Evolutionary conservation across 1,284 basidiomycete genomes (phyloP).

Genomic region (Xerocomus nothofagi): DNA sequence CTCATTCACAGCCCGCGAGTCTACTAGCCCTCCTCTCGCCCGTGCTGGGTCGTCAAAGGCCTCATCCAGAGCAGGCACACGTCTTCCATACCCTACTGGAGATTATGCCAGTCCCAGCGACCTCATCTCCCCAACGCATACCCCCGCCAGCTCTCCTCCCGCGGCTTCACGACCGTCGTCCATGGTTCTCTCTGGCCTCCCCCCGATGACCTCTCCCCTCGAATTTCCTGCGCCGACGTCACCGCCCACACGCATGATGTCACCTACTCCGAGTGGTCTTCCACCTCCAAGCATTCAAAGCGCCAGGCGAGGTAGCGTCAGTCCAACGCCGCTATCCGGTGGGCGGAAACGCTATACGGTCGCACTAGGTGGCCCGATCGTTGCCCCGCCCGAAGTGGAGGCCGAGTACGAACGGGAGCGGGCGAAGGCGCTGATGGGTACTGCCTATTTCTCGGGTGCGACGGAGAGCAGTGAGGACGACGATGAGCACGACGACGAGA

Average conservation of each 20-base stretch:
- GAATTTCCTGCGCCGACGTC: constrained; percentile 23
- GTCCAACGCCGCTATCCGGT: constrained; percentile 57
- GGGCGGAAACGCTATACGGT: constrained; percentile 75
- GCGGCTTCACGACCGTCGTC: constrained; percentile 27
- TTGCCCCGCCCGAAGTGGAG: constrained; percentile 44
- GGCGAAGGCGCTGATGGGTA: constrained; percentile 33
- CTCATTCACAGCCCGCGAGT: constrained; percentile 51
- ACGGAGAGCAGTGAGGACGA: constrained; percentile 38
- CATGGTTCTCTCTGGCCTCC: constrained; percentile 32
- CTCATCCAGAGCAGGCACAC: constrained; percentile 44
- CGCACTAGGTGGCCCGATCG: constrained; percentile 70
- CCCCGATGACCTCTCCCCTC: constrained; percentile 26
- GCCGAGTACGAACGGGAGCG: constrained; percentile 33
- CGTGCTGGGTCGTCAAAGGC: constrained; percentile 25
- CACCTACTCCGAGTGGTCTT: constrained; percentile 31
- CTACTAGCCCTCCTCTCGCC: constrained; percentile 64
- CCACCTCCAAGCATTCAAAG: constrained; percentile 36
- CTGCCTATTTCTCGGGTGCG: constrained; percentile 45
- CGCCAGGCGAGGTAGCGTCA: constrained; percentile 50
- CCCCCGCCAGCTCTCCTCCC: constrained; percentile 60
- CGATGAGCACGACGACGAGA: constrained; percentile 50
- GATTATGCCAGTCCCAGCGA: constrained; percentile 68
- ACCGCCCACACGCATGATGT: constrained; percentile 24
- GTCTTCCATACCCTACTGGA: constrained; percentile 76
- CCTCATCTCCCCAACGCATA: constrained; percentile 43